phyloP scores from a whole-genome alignment of 345 rosid genomes.

The Sisymbrium irio region DNA sequence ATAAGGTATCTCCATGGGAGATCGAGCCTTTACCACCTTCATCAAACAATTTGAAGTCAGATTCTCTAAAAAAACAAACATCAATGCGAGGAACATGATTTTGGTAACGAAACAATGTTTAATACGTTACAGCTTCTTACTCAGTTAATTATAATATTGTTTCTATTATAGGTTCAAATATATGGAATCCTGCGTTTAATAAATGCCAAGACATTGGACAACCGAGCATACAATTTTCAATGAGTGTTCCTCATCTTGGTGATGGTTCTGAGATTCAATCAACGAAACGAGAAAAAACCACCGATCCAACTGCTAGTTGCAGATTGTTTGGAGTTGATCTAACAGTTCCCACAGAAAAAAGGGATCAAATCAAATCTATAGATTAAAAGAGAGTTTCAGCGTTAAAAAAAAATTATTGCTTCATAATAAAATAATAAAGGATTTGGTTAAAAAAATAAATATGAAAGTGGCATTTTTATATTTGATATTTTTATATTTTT shows the following conservation, averaged over 20 bases:
- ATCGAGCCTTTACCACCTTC: no score
- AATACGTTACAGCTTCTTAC: background rate
- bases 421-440: no score
- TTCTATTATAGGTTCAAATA: background rate
- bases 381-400: no score
- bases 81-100: background rate
- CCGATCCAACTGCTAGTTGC: conserved; percentile 33
- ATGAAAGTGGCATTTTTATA: no score
- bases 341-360: background rate
- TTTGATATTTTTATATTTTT: no score
- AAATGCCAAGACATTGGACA: no score
- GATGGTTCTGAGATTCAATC: background rate
- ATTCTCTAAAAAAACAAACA: background rate
- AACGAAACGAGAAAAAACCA: no score
- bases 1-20: conserved; percentile 62
- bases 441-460: no score
- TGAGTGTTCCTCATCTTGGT: no score
- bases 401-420: no score
- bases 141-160: background rate
- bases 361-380: no score
- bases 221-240: no score
- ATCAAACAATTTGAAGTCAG: conserved; percentile 31
- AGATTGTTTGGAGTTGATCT: conserved; percentile 54
- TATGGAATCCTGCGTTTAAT: background rate
- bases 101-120: background rate